Base-by-base conservation (phyloP, 1,284 basidiomycete species). In the Apiotrichum akiyoshidainum region DNA sequence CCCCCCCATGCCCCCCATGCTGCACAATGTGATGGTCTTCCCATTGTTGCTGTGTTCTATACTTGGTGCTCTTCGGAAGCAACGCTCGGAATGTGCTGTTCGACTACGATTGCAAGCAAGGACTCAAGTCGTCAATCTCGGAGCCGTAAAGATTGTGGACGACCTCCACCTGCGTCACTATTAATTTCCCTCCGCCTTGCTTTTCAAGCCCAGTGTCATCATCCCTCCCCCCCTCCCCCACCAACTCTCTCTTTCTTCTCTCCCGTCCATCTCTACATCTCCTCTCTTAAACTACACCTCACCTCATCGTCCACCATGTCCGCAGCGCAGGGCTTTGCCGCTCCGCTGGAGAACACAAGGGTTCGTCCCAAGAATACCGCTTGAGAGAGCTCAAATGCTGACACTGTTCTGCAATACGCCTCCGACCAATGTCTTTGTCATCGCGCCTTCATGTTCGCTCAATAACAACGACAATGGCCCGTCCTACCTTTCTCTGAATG, bases 281-380 rank as follows among this genome's bases (percentile, higher is more conserved):
- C 14, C 13, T 14, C 17, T 37, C 21, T 40, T n/a, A 42, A n/a
- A 46, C 41, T 34, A 16, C 19, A 37, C n/a, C 22, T 14, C 52
- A 26, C 13, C 33, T n/a, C 31, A 33, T 16, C 26, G 11, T 34
- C 11, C 46, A 21, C 41, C 21, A 44, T 44, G 37, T 21, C 51
- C 22, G 31, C 14, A 13, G 26, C 26, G 26, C 51, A 52, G 40
- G 39, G 70, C 12, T 76, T 73, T 52, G 75, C 72, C 1, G 76
- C 74, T 5, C 76, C 76, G 6, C 62, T 77, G 37, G 67, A 66
- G 21, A 78, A 78, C 56, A 77, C 75, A 11, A 54, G 76, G 41
- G 76, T 61, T 35, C n/a, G 2, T 19, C 10, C 33, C 17, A 6
- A 6, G 10, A 13, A 14, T 11, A 10, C 2, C 13, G 14, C 19